Percentiles rank a stretch among this genome's conserved stretches.
These are phyloP conservation scores for Cytospora chrysosperma DNA, from an alignment of 2,329 filamentous ascomycete species.

Conservation along the genomic window DNA sequence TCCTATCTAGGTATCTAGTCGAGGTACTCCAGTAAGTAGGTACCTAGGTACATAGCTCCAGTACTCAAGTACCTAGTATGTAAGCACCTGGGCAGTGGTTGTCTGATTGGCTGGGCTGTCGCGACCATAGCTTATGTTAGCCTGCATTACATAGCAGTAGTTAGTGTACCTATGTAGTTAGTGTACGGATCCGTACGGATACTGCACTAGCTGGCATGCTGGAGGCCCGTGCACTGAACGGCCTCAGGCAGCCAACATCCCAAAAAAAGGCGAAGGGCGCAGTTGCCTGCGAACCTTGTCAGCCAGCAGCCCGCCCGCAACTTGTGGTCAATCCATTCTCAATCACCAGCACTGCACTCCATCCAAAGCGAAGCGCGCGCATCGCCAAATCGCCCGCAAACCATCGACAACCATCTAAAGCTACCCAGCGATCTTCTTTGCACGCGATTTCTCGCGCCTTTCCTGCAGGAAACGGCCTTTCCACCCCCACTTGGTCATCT, in stretches of 20 bases:
- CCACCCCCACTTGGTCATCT: constrained; percentile 38
- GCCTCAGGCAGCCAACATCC: constrained; percentile 27
- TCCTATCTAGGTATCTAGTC: background rate
- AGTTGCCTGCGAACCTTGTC: constrained; percentile 44
- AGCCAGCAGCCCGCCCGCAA: constrained; percentile 26
- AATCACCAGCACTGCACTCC: constrained; percentile 33
- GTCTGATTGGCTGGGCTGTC: constrained; percentile 3
- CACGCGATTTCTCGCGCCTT: constrained; percentile 54
- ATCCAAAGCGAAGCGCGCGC: constrained; percentile 49
- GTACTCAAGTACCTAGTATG: constrained; percentile 1
- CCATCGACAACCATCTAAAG: constrained; percentile 59
- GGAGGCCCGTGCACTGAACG: constrained; percentile 9
- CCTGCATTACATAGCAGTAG: constrained; percentile 35
- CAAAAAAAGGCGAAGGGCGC: constrained; percentile 24
- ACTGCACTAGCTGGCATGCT: constrained; percentile 25
- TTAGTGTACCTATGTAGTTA: no score
- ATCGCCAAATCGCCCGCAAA: constrained; percentile 59
- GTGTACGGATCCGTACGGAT: no score
- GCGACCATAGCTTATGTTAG: constrained; percentile 35
- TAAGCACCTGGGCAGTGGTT: background rate
- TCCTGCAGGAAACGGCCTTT: constrained; percentile 41
- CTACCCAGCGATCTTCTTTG: constrained; percentile 51
- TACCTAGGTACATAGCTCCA: constrained; percentile 20
- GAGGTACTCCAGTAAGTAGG: no score
- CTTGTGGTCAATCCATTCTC: constrained; percentile 50